phyloP scores from a whole-genome alignment of 2,329 filamentous ascomycete species.

The Calonectria multiphialidica region DNA sequence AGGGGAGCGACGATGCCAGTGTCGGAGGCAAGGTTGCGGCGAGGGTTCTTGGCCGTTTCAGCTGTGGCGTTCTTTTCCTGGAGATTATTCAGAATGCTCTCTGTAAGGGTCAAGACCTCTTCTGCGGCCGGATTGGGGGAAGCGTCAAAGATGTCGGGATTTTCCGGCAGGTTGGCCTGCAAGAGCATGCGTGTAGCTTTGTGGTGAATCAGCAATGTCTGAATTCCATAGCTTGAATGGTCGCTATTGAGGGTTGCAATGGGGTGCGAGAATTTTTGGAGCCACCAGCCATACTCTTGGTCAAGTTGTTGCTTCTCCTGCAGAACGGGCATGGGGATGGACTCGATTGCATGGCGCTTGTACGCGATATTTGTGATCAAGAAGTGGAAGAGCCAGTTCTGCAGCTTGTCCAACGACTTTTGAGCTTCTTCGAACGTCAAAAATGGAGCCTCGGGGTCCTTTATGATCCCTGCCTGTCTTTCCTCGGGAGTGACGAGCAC shows the following conservation, averaged over 20 bases:
- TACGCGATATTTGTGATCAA: constrained; percentile 3
- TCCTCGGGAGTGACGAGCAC: background rate
- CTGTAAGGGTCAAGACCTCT: constrained; percentile 18
- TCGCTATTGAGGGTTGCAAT: background rate
- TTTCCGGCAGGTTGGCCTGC: constrained; percentile 19
- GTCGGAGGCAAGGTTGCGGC: constrained; percentile 32
- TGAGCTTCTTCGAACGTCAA: constrained; percentile 9
- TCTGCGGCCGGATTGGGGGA: constrained; percentile 21
- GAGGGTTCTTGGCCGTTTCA: constrained; percentile 12
- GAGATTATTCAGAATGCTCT: constrained; percentile 14
- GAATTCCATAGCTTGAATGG: background rate
- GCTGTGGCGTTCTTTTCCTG: constrained; percentile 5
- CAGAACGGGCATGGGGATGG: background rate
- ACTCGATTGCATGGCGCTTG: background rate
- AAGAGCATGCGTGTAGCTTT: constrained; percentile 25
- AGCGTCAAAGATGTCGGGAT: constrained; percentile 8
- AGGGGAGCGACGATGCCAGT: constrained; percentile 32
- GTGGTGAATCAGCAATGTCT: constrained; percentile 25
- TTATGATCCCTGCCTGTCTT: too few species aligned
- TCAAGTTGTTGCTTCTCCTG: constrained; percentile 11
- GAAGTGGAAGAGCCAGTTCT: constrained; percentile 29
- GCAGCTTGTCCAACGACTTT: constrained; percentile 19
- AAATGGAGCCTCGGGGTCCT: background rate
- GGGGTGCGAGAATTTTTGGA: background rate
- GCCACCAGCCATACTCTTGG: constrained; percentile 11